These are phyloP conservation scores for Macrotyloma uniflorum DNA, from an alignment of 306 rosid genomes.

Conservation along the genomic window DNA sequence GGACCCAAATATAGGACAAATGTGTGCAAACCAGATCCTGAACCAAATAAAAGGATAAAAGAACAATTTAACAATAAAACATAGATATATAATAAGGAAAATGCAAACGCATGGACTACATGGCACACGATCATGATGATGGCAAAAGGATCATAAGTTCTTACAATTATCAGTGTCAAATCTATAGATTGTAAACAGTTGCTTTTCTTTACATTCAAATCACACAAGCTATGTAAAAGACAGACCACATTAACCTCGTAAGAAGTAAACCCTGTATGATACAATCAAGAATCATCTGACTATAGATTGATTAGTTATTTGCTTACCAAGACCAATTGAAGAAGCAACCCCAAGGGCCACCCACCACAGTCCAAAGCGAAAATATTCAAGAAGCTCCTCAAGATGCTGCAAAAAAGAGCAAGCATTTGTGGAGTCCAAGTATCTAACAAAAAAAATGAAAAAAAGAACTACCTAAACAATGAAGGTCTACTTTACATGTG, in stretches of 20 bases:
- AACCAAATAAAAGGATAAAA: conserved; percentile 35
- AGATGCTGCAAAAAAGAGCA: conserved; percentile 70
- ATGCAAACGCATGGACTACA: background rate
- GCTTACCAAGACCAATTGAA: conserved; percentile 96
- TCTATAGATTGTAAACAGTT: background rate
- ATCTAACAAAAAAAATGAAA: background rate
- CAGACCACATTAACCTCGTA: background rate
- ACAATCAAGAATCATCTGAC: conserved; percentile 34
- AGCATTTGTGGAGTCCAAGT: conserved; percentile 8
- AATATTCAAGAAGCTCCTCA: conserved; percentile 77
- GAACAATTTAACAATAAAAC: background rate
- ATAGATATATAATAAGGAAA: background rate
- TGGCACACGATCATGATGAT: conserved; percentile 13
- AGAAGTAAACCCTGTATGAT: background rate
- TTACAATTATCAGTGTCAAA: conserved; percentile 8
- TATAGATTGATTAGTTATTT: conserved; percentile 26
- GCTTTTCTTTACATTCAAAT: conserved; percentile 27
- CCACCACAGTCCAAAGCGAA: conserved; percentile 93
- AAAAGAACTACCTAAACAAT: background rate
- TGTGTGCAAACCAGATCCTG: conserved; percentile 99
- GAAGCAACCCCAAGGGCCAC: conserved; percentile 95
- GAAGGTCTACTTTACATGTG: conserved; percentile 6
- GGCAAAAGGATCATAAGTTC: background rate
- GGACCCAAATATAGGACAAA: conserved; percentile 98
- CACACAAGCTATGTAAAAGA: conserved; percentile 17